These are phyloP conservation scores for Gaeumannomyces tritici DNA, from an alignment of 2,329 filamentous ascomycete species.

Conservation along the genomic window DNA sequence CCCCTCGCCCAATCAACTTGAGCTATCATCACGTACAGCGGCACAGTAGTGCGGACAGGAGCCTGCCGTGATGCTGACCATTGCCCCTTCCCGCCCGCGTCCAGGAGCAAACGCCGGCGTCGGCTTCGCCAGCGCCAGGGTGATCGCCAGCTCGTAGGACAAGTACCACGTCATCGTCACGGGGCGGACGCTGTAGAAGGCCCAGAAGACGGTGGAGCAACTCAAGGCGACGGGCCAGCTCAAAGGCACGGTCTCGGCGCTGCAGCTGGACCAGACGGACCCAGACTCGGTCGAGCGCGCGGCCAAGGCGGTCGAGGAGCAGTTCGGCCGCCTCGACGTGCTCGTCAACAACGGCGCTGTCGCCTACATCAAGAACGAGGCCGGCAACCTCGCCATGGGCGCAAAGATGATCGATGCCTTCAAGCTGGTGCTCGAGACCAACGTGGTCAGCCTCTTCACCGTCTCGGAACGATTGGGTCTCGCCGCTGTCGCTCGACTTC, in stretches of 20 bases:
- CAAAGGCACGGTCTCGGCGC: constrained; percentile 19
- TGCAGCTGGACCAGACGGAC: constrained; percentile 30
- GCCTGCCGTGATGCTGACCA: too few species aligned
- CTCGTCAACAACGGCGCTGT: constrained; percentile 22
- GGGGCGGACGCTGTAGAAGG: constrained; percentile 23
- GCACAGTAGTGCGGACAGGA: too few species aligned
- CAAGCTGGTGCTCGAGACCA: constrained; percentile 9
- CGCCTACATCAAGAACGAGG: neutral
- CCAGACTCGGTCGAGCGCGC: constrained; percentile 29
- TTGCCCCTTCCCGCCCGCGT: too few species aligned
- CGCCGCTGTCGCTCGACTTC: constrained; percentile 64
- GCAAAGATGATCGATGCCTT: too few species aligned
- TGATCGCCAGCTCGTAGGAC: constrained; percentile 23
- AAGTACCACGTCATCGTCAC: constrained; percentile 29
- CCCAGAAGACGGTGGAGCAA: constrained; percentile 21
- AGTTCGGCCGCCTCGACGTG: constrained; percentile 22
- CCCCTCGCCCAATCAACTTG: too few species aligned
- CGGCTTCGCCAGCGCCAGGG: constrained; percentile 28
- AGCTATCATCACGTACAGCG: too few species aligned
- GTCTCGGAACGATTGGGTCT: constrained; percentile 66
- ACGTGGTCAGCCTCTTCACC: constrained; percentile 18
- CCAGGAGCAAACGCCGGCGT: constrained; percentile 32
- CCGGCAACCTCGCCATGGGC: neutral
- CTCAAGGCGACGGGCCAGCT: constrained; percentile 9
- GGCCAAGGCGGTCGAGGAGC: constrained; percentile 14